Conservation (phyloP, 2,329 filamentous ascomycete genomes). For the Trichoderma atrobrunneum region DNA sequence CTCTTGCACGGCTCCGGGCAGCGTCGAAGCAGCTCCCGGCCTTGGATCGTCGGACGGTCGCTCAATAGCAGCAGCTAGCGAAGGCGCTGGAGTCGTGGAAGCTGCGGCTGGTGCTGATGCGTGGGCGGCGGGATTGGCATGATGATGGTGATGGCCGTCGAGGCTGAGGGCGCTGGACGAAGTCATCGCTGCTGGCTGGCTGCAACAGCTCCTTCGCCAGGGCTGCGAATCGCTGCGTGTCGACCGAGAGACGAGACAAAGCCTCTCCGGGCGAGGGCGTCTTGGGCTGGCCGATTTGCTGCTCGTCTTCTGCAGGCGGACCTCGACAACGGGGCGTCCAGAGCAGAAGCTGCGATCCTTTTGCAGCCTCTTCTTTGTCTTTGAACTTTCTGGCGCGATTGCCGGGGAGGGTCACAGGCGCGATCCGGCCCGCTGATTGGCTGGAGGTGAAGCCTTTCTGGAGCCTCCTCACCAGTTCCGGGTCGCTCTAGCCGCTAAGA, state of each 20-base stretch:
- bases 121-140: slow-evolving; percentile 7
- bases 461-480: slow-evolving; percentile 17
- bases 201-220: slow-evolving; percentile 58
- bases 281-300: background rate
- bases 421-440: slow-evolving; percentile 26
- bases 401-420: slow-evolving; percentile 21
- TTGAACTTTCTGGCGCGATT: slow-evolving; percentile 21
- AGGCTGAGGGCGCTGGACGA: slow-evolving; percentile 47
- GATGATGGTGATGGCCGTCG: slow-evolving; percentile 19
- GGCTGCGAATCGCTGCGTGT: slow-evolving; percentile 8
- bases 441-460: background rate
- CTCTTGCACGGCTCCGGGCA: slow-evolving; percentile 1
- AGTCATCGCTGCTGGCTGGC: slow-evolving; percentile 54
- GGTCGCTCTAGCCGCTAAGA: slow-evolving; percentile 16
- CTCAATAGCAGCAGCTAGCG: background rate
- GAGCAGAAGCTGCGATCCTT: slow-evolving; percentile 16
- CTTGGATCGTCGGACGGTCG: background rate
- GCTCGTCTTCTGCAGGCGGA: background rate
- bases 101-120: background rate
- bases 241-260: background rate
- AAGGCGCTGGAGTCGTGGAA: slow-evolving; percentile 6
- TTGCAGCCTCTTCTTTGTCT: slow-evolving; percentile 16
- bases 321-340: slow-evolving; percentile 22
- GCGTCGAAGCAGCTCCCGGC: background rate
- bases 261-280: background rate